phyloP scores from a whole-genome alignment of 2,329 filamentous ascomycete genomes.

The Ampelomyces quisqualis region DNA sequence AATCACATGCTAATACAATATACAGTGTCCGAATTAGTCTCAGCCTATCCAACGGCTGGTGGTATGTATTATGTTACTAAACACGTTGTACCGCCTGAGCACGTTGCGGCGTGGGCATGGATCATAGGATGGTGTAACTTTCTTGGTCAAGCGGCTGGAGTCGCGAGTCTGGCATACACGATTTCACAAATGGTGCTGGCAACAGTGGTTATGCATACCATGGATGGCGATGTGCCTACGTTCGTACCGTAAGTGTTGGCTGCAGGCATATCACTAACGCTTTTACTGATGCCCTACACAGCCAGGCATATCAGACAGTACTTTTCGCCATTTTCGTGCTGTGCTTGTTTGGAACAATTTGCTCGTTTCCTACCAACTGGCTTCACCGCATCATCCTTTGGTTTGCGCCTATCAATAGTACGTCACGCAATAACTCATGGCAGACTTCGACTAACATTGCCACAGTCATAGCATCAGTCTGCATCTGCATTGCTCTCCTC shows the following conservation, averaged over 20 bases:
- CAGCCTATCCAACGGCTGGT: conserved; percentile 65
- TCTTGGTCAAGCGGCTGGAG: conserved; percentile 63
- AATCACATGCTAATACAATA: conserved; percentile 1
- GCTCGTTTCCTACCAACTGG: conserved; percentile 61
- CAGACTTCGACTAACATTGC: conserved; percentile 7
- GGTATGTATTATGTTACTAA: conserved; percentile 71
- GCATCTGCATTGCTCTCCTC: conserved; percentile 61
- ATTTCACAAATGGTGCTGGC: conserved; percentile 66
- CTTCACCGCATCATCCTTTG: conserved; percentile 62
- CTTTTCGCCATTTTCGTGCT: conserved; percentile 59
- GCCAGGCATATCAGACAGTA: conserved; percentile 60
- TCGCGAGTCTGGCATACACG: conserved; percentile 63
- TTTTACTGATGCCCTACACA: background rate
- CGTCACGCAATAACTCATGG: conserved; percentile 1
- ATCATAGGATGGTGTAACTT: conserved; percentile 69
- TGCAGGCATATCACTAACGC: background rate
- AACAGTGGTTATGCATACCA: conserved; percentile 62
- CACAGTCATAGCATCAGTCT: conserved; percentile 58
- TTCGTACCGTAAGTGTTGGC: conserved; percentile 56
- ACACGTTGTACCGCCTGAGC: conserved; percentile 61
- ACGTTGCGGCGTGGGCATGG: conserved; percentile 65
- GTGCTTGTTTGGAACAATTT: conserved; percentile 59
- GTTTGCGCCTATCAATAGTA: conserved; percentile 67
- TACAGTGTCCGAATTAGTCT: conserved; percentile 63
- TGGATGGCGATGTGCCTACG: conserved; percentile 53